Conservation (phyloP, 176 grass and related monocot genomes). For the Phoenix roebelenii region DNA sequence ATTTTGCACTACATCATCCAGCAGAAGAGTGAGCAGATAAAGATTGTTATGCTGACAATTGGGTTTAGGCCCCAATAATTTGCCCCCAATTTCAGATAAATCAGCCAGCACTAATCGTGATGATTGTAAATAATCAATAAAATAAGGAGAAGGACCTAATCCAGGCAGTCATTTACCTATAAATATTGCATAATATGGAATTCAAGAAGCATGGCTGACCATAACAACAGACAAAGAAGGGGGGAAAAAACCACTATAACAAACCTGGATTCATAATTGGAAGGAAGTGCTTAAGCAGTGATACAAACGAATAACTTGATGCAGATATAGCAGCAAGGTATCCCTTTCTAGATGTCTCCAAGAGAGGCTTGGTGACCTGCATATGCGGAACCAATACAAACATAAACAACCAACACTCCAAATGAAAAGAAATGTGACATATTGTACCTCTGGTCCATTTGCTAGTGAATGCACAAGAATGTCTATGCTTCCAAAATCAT, state of each 20-base stretch:
- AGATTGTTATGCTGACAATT: too few species aligned
- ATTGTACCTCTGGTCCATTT: conserved; percentile 78
- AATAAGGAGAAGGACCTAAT: too few species aligned
- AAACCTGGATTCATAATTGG: conserved; percentile 96
- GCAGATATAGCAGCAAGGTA: conserved; percentile 95
- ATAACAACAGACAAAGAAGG: neutral
- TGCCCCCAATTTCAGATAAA: too few species aligned
- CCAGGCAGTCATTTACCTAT: too few species aligned
- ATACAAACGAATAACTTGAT: conserved; percentile 91
- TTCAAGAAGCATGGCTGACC: too few species aligned
- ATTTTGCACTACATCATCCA: neutral
- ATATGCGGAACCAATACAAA: neutral
- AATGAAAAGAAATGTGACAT: neutral
- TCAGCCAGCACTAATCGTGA: too few species aligned
- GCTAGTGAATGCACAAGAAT: conserved; percentile 96
- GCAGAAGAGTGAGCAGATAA: too few species aligned
- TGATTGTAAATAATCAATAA: too few species aligned
- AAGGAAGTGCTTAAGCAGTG: conserved; percentile 82
- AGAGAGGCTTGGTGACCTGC: conserved; percentile 80
- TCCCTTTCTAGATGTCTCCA: conserved; percentile 92
- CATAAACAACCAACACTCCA: too few species aligned
- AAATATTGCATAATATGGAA: neutral
- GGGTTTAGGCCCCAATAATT: too few species aligned
- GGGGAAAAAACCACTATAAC: neutral
- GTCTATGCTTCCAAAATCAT: conserved; percentile 95